Conservation (phyloP, 495 filamentous ascomycete species). For the Lasiosphaeria miniovina region DNA sequence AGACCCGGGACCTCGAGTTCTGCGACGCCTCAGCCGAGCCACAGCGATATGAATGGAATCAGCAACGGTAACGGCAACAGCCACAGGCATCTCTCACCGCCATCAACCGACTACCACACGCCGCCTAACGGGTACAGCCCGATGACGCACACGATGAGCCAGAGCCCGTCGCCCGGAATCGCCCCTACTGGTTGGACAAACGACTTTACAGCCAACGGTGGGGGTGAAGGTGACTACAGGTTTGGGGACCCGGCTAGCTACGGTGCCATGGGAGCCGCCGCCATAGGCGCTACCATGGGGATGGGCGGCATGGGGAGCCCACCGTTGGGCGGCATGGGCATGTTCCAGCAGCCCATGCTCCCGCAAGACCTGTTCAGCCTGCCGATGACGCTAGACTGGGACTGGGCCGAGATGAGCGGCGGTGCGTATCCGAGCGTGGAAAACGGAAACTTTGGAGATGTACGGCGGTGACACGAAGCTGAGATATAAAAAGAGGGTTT, state of each 20-base stretch:
- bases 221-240: constrained; percentile 31
- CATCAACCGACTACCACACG: constrained; percentile 38
- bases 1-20: constrained; percentile 34
- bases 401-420: constrained; percentile 87
- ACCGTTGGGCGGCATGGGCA: constrained; percentile 25
- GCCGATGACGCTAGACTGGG: constrained; percentile 96
- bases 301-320: constrained; percentile 40
- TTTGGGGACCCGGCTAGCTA: constrained; percentile 51
- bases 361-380: constrained; percentile 97
- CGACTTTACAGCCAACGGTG: constrained; percentile 21
- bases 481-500: neutral
- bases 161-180: constrained; percentile 30
- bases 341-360: constrained; percentile 79
- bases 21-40: constrained; percentile 34
- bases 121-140: constrained; percentile 34
- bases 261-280: constrained; percentile 12
- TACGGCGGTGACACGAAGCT: neutral
- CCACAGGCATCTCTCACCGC: constrained; percentile 39
- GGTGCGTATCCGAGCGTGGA: constrained; percentile 52
- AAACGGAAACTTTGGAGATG: constrained; percentile 42
- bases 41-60: neutral
- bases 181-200: constrained; percentile 31
- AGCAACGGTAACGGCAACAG: constrained; percentile 6
- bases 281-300: constrained; percentile 4
- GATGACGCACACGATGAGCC: constrained; percentile 33